Base-by-base conservation (phyloP, 352 stramenopile genomes). In the Phytopythium chamaehyphon region DNA sequence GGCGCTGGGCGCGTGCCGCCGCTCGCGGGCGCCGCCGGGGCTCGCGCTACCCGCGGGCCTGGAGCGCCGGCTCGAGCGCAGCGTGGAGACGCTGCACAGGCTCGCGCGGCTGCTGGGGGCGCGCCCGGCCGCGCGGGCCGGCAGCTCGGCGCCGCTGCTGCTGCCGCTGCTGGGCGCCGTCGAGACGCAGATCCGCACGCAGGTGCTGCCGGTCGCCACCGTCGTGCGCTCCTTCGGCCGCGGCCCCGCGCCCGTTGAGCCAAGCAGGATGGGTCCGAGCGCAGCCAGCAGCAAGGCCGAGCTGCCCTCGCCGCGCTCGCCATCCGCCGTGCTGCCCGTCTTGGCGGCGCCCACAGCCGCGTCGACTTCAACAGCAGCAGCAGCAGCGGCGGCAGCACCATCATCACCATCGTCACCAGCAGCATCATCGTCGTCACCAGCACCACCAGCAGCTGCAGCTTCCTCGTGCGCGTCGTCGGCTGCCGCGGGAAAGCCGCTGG, bases 11-110 rank as follows among this genome's bases (percentile, higher is more conserved):
- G 62, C 59, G 48, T 54, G 63, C 11, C 55, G 55, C 3, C 56
- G 57, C 0, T 69, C 66, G 0, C 31, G 43, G 15, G 47, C 59
- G 3, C 59, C 40, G 15, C 56, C 33, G 18, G 47, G 62, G 6
- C 28, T 54, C 11, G 51, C 60, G 3, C 59, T 68, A 16, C 19
- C 50, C 6, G 47, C 59, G 0, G 62, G 52, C 3, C 44, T 61
- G 15, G 55, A 62, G 37, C 66, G 62, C 21, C 70, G 68, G 53
- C 60, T 76, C 24, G 59, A 70, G 56, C 64, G 52, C 46, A 72
- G 57, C 1, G 57, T 70, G 2, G 59, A 76, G 63, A 71, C 66
- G 10, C 56, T 76, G 8, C 61, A 71, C 47, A 72, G 63, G 51
- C 55, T 76, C 22, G 54, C 51, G 2, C 26, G 36, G 18, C 51